A percentile compares a stretch with the other conserved stretches of the same genome.
These are phyloP conservation scores for Alternaria novae-zelandiae DNA, from an alignment of 2,329 filamentous ascomycete species.

Conservation along the genomic window DNA sequence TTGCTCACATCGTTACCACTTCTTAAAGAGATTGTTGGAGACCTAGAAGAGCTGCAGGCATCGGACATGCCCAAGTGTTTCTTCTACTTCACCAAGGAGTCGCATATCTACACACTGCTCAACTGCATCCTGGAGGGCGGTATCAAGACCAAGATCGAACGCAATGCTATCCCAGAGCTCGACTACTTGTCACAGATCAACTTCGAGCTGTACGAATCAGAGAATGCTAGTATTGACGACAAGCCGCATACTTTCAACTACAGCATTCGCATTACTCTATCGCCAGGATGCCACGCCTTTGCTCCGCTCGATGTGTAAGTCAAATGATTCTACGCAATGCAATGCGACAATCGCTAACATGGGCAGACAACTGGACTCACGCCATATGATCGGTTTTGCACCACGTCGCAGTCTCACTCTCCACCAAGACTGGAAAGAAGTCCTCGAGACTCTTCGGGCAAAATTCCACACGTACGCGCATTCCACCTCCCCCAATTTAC, in stretches of 20 bases:
- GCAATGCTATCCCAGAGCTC: constrained; percentile 93
- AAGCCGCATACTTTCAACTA: constrained; percentile 84
- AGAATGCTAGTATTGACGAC: constrained; percentile 66
- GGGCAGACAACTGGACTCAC: constrained; percentile 78
- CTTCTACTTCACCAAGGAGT: constrained; percentile 99
- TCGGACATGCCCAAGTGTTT: constrained; percentile 93
- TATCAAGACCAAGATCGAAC: constrained; percentile 94
- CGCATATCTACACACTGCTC: constrained; percentile 95
- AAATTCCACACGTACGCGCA: constrained; percentile 88
- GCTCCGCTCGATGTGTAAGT: constrained; percentile 84
- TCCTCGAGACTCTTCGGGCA: constrained; percentile 92
- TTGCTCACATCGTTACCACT: constrained; percentile 91
- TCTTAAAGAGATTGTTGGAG: constrained; percentile 94
- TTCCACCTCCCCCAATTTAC: not conserved
- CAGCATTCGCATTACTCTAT: constrained; percentile 94
- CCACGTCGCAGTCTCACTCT: constrained; percentile 88
- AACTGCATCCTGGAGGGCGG: constrained; percentile 98
- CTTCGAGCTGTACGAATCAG: constrained; percentile 96
- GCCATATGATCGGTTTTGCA: constrained; percentile 94
- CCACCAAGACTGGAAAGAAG: constrained; percentile 93
- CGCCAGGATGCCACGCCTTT: constrained; percentile 93
- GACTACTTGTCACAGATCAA: constrained; percentile 98
- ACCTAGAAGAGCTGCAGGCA: constrained; percentile 96
- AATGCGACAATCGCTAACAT: constrained; percentile 8
- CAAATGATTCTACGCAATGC: not conserved